Base-by-base conservation (phyloP, 2,329 filamentous ascomycete species). In the Fusarium tanahbumbuense region DNA sequence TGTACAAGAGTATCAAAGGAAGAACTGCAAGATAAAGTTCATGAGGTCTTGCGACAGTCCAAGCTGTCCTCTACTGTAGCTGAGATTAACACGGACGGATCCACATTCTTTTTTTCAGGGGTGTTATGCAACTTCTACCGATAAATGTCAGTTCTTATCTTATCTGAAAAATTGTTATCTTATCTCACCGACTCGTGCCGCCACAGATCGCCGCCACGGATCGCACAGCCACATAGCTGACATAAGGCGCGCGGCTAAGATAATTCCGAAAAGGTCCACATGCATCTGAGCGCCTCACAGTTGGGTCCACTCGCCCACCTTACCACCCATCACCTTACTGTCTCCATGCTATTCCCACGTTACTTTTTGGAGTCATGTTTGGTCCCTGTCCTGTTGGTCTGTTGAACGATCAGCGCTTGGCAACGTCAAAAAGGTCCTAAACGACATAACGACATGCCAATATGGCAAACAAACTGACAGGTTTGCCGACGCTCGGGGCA, bases 31-130 rank as follows among this genome's bases (percentile, higher is more conserved):
- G 46, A 52, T 25, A 53, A 64, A 62, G 54, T 64, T 67, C 59
- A 72, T 64, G 66, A 73, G 60, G 53, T 59, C 46, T 60, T 72
- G 68, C 56, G 69, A 74, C 71, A 73, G 64, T 74, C 69, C 62
- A 72, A 70, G 49, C 73, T 75, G 73, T 74, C 67, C 73, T 75
- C 48, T 54, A 59, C 48, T 56, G 32, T 61, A 48, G 46, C 50
- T 67, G 68, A 72, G 65, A 66, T 71, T 72, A 60, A 41, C 56
- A 57, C 45, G 20, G 53, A 63, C 41, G 69, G 73, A 53, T 58
- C 72, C 54, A 55, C 40, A 42, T 32, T 34, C 56, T 60, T 71
- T 66, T 70, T 65, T 49, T 62, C 71, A 75, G 73, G 73, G 73
- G 71, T 73, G 68, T 49, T 40, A 50, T 48, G 37, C 53, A 41